phyloP scores from a whole-genome alignment of 2,329 filamentous ascomycete species.

The Lasiodiplodia citricola region DNA sequence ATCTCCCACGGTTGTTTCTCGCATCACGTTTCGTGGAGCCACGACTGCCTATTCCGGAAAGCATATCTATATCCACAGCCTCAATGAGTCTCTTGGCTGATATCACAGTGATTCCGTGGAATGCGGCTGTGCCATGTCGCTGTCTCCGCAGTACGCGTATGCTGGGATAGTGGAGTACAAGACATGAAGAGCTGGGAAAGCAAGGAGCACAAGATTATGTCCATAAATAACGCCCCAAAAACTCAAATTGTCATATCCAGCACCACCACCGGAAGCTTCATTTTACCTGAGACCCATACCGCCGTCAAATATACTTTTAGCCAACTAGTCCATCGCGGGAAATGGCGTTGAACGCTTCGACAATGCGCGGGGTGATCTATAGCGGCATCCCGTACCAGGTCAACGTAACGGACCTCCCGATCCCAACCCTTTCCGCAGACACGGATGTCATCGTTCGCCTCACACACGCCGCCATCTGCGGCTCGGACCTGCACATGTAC shows the following conservation, averaged over 20 bases:
- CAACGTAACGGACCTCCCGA: conserved; percentile 13
- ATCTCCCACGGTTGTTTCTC: neutral
- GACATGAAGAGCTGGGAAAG: neutral
- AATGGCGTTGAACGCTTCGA: neutral
- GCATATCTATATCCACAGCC: neutral
- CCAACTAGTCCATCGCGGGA: neutral
- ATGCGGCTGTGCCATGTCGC: neutral
- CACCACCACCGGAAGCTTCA: neutral
- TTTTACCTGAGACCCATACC: no score
- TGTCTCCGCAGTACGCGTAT: neutral
- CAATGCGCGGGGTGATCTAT: neutral
- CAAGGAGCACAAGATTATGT: neutral
- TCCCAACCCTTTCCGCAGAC: conserved; percentile 25
- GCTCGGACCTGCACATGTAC: conserved; percentile 45
- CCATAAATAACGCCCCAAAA: neutral
- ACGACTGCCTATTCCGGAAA: neutral
- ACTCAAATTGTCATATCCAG: neutral
- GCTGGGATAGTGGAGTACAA: neutral
- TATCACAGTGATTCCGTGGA: neutral
- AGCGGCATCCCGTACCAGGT: conserved; percentile 13
- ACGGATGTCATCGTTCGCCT: conserved; percentile 46
- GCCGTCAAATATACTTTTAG: neutral
- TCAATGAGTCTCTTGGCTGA: neutral
- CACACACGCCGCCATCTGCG: conserved; percentile 44
- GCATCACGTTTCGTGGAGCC: neutral